phyloP scores from a whole-genome alignment of 495 filamentous ascomycete genomes.

The Neurospora sp. region DNA sequence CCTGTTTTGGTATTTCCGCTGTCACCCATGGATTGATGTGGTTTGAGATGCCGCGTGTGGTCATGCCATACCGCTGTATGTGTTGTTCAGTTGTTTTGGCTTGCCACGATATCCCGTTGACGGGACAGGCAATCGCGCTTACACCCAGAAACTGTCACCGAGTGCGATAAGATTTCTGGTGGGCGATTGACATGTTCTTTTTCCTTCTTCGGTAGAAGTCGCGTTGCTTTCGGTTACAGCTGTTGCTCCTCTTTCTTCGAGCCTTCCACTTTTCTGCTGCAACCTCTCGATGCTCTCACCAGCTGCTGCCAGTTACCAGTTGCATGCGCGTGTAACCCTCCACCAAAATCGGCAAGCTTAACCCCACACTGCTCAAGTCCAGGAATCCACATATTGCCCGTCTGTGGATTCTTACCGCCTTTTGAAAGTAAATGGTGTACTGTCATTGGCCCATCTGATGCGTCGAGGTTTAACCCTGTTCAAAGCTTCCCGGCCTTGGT shows the following conservation, averaged over 20 bases:
- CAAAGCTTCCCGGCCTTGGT: neutral
- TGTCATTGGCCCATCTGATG: neutral
- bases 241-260: neutral
- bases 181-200: neutral
- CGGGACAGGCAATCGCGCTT: neutral
- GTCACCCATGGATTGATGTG: neutral
- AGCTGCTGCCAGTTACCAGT: neutral
- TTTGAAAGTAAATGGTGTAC: conserved; percentile 10
- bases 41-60: neutral
- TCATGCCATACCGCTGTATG: neutral
- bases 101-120: neutral
- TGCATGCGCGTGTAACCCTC: conserved; percentile 6
- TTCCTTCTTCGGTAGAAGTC: neutral
- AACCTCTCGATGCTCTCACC: neutral
- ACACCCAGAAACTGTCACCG: neutral
- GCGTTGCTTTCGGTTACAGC: neutral
- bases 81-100: neutral
- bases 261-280: neutral
- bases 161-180: neutral
- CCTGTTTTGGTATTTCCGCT: neutral
- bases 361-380: conserved; percentile 1
- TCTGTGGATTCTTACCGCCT: conserved; percentile 21
- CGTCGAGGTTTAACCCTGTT: conserved; percentile 2
- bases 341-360: neutral
- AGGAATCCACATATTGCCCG: neutral